Base-by-base conservation (phyloP, 164 flowering plant genomes). In the Akebia trifoliata region DNA sequence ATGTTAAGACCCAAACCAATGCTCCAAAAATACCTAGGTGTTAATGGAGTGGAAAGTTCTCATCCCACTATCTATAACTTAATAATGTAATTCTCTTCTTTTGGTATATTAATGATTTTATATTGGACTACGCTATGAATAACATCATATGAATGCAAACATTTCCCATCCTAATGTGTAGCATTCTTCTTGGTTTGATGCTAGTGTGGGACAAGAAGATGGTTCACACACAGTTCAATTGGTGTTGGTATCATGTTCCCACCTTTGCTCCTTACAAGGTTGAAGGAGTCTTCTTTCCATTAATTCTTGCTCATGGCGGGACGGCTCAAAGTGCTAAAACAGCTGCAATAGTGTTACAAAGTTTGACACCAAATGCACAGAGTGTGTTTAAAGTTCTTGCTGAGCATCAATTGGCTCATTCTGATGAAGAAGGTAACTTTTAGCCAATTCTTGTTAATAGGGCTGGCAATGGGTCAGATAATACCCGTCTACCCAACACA, bases 191-290 rank as follows among this genome's bases (percentile, higher is more conserved):
- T 57, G 47, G 30, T 43, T 66, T 68, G 32, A 10, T 69, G 65
- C 35, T 49, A 93, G 98, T 90, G 74, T 93, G 97, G 99, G 96
- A 93, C 78, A 93, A 93, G 83, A 87, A 86, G 80, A 87, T 87
- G 99, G 96, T 86, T 60, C 85, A 87, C 64, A 78, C 86, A 38
- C 96, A 90, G 63, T 93, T 87, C 69, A 87, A 86, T 72, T 93
- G 99, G 99, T 86, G 76, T 68, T 93, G 96, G 95, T 70, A 77
- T 62, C 97, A 93, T 60, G 90, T 90, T 57, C 97, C 99, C 2
- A 93, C 96, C 1, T 93, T 82, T 60, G 81, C 84, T 38, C 90
- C 96, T 25, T 93, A 90, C 81, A 87, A 80, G 72, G 74, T 78
- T 26, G 97, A 93, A 76, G 85, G 89, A 38, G 71, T 75, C 39